Base-by-base conservation (phyloP, 1,284 basidiomycete genomes). In the Sporisorium scitamineum region DNA sequence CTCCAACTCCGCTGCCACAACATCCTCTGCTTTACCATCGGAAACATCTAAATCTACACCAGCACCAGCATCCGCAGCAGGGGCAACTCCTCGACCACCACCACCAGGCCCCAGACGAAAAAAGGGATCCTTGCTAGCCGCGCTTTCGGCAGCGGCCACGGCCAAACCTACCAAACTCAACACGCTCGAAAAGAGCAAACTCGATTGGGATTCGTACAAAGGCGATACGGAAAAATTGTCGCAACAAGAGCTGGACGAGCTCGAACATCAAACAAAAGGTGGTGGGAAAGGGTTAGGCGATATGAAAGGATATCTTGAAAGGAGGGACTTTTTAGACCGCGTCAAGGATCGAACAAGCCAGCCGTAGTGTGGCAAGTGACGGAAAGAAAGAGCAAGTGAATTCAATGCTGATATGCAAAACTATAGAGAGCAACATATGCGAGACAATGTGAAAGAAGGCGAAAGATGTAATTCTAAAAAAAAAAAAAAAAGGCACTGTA, bases 131-230 rank as follows among this genome's bases (percentile, higher is more conserved):
- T 69, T 62, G 22, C 68, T 80, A 13, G 70, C 79, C 6, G 55
- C 78, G 16, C 55, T 79, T n/a, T 70, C 63, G 18, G 69, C 76
- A 6, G 69, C 78, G 7, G 63, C 48, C 18, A 50, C 70, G 18
- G 22, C 51, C 14, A 75, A 80, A 45, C 76, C 80, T 4, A 61
- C 65, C 63, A 85, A 84, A 72, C 64, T 85, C 51, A 85, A 84
- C 61, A 85, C 84, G 37, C 69, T 85, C 18, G 84, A 85, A 61
- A 84, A 84, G 54, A 72, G 66, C 59, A 85, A 85, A 60, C 59
- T 84, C 50, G 84, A 85, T 52, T 85, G 84, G 84, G 70, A 70
- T 34, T n/a, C 26, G 10, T 70, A 53, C 61, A 74, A 79, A 61
- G 32, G 24, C 39, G 31, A 54, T 32, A 26, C 70, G 0, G 67